Evolutionary conservation across 2,329 filamentous ascomycete genomes (phyloP), one percentile per base, ranked within the genome.

Genomic region (Chrysoporthe deuterocubensis): DNA sequence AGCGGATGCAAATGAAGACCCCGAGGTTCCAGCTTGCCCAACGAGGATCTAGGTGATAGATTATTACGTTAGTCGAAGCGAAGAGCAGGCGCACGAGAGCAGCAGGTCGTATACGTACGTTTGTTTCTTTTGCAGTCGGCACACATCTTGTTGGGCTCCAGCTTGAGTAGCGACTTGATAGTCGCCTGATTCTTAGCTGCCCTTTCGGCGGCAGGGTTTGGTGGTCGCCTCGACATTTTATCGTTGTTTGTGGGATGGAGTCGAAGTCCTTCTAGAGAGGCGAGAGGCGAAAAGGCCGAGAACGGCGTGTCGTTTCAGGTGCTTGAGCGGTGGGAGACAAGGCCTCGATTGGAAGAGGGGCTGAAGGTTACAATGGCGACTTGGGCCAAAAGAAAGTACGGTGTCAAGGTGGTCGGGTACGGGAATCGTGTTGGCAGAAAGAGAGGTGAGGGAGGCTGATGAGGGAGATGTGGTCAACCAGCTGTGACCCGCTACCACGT

Each of bases 21-120:
- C 96, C 96, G 65, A 99, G 82, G 79, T 99, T 99, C 96, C 96
- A 99, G 77, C 94, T 97, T 43, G 96, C 96, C 96, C 96, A 99
- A 91, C 96, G 89, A 70, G 96, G 96, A 83, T 97, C 93, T 97
- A 77, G 52, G 50, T 7, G 52, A 48, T 7, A 56, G 37, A 67
- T 64, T n/a, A n/a, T 52, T 9, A 13, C 13, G 58, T 56, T 66
- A 56, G 65, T 62, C 50, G 11, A 46, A 8, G 5, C 18, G 14
- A n/a, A 7, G 21, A 4, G 4, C 14, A 26, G 26, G 26, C 26
- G 26, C 1, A 7, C 6, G 21, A 18, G 8, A 32, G 11, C 32
- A 2, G 34, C 6, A 34, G 21, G 11, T 18, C 16, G 37, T 8
- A 42, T 54, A 83, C 90, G 73, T 81, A 96, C 94, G 96, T 81